Percentiles rank a stretch among this genome's conserved stretches.
Conservation (phyloP, 2,329 filamentous ascomycete species). For the Arthroderma sp. region DNA sequence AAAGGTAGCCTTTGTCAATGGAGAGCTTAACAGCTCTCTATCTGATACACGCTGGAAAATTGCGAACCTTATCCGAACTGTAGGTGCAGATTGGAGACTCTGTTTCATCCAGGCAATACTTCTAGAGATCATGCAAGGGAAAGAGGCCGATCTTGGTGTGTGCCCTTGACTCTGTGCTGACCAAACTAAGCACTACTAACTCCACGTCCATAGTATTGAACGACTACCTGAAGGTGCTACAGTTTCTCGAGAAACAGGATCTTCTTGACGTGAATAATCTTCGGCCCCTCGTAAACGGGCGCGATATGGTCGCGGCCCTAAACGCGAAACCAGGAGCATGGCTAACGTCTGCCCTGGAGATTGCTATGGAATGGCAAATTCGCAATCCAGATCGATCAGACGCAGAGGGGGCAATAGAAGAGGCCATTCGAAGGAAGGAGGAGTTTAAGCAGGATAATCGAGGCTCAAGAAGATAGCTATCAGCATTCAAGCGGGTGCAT, state of each 20-base stretch:
- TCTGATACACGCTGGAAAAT: slow-evolving; percentile 28
- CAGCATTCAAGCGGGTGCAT: too few relatives aligned
- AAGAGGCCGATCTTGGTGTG: slow-evolving; percentile 24
- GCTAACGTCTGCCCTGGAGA: slow-evolving; percentile 67
- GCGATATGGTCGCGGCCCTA: slow-evolving; percentile 55
- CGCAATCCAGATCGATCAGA: slow-evolving; percentile 59
- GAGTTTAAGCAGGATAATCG: not conserved
- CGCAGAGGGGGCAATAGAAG: slow-evolving; percentile 41
- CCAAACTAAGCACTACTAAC: not conserved
- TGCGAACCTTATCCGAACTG: slow-evolving; percentile 25
- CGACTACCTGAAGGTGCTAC: slow-evolving; percentile 44
- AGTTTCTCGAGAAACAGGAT: slow-evolving; percentile 39
- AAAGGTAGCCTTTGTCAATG: slow-evolving; percentile 35
- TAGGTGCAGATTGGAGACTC: slow-evolving; percentile 31
- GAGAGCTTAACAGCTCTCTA: slow-evolving; percentile 20
- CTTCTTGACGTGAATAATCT: slow-evolving; percentile 43
- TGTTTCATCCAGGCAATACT: slow-evolving; percentile 30
- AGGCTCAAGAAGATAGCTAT: too few relatives aligned
- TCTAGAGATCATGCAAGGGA: slow-evolving; percentile 28
- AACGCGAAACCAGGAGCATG: slow-evolving; percentile 59
- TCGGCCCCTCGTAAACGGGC: slow-evolving; percentile 61
- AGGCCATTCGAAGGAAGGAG: not conserved
- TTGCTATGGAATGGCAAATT: slow-evolving; percentile 80
- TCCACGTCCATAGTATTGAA: slow-evolving; percentile 29
- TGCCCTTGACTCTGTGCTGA: slow-evolving; percentile 6